phyloP scores from a whole-genome alignment of 768 basidiomycete genomes.

The Rhizopogon sp. region DNA sequence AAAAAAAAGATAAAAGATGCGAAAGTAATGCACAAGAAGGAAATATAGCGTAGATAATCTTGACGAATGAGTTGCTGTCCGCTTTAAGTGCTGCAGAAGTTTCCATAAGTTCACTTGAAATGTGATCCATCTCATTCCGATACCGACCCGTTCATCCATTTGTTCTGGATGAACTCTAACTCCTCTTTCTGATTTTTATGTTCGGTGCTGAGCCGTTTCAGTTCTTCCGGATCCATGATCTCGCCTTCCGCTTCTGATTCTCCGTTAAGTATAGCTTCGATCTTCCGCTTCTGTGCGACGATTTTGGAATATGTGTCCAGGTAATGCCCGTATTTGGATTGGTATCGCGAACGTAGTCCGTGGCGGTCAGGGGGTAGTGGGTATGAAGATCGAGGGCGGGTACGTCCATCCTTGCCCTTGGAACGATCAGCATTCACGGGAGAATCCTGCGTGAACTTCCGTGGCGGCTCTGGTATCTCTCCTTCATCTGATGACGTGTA shows the following conservation, averaged over 20 bases:
- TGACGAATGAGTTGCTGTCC: background rate
- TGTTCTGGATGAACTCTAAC: constrained; percentile 42
- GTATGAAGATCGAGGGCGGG: constrained; percentile 28
- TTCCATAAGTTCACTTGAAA: background rate
- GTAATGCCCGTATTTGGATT: constrained; percentile 47
- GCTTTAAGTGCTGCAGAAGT: background rate
- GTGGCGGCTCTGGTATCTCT: constrained; percentile 63
- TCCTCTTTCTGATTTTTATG: constrained; percentile 48
- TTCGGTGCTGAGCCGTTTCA: constrained; percentile 38
- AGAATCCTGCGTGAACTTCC: constrained; percentile 55
- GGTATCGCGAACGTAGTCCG: constrained; percentile 49
- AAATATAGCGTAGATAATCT: constrained; percentile 1
- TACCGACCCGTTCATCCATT: constrained; percentile 25
- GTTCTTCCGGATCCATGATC: constrained; percentile 48
- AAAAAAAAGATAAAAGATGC: background rate
- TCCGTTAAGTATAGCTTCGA: constrained; percentile 46
- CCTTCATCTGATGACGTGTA: constrained; percentile 28
- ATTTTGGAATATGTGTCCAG: constrained; percentile 41
- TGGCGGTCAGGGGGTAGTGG: constrained; percentile 42
- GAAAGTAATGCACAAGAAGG: background rate
- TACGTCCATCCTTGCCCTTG: constrained; percentile 12
- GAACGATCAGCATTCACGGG: constrained; percentile 13
- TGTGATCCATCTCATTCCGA: constrained; percentile 10
- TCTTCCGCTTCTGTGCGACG: constrained; percentile 43
- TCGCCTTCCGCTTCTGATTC: constrained; percentile 55